phyloP scores from a whole-genome alignment of 108 stramenopile species.

The Discostella pseudostelligera region DNA sequence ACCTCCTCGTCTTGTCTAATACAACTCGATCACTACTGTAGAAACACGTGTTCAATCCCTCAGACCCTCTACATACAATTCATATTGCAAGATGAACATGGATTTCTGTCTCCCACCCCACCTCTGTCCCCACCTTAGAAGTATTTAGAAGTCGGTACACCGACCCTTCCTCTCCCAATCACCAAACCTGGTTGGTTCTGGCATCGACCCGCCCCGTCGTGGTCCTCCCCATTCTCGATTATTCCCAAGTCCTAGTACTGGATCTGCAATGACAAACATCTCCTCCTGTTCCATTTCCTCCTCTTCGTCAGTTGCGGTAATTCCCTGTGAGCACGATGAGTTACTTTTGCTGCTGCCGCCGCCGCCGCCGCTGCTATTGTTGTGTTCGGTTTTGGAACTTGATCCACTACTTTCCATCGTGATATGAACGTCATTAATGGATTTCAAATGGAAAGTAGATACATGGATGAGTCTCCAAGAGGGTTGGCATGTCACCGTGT shows the following conservation, averaged over 20 bases:
- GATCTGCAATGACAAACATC: slow-evolving; percentile 83
- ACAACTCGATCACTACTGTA: no score
- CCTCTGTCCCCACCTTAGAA: not conserved
- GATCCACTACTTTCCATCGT: slow-evolving; percentile 5
- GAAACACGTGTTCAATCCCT: no score
- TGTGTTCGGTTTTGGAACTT: no score
- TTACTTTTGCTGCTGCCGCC: no score
- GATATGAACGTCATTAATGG: slow-evolving; percentile 4
- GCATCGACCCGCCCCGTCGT: slow-evolving; percentile 83
- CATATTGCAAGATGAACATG: not conserved
- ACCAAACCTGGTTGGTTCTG: slow-evolving; percentile 96
- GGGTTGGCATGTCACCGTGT: no score
- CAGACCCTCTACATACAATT: not conserved
- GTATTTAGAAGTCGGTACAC: slow-evolving; percentile 87
- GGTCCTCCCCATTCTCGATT: slow-evolving; percentile 95
- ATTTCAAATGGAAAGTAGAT: not conserved
- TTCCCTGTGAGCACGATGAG: slow-evolving; percentile 28
- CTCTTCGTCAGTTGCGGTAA: slow-evolving; percentile 56
- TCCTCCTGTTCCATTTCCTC: slow-evolving; percentile 93
- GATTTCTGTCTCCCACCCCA: not conserved
- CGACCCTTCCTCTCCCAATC: slow-evolving; percentile 99
- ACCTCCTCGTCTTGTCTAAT: no score
- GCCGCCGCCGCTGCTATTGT: no score
- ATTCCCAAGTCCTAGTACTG: slow-evolving; percentile 57
- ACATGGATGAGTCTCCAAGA: not conserved